phyloP scores from a whole-genome alignment of 1,284 basidiomycete species.

The Sphagnurus paluster region DNA sequence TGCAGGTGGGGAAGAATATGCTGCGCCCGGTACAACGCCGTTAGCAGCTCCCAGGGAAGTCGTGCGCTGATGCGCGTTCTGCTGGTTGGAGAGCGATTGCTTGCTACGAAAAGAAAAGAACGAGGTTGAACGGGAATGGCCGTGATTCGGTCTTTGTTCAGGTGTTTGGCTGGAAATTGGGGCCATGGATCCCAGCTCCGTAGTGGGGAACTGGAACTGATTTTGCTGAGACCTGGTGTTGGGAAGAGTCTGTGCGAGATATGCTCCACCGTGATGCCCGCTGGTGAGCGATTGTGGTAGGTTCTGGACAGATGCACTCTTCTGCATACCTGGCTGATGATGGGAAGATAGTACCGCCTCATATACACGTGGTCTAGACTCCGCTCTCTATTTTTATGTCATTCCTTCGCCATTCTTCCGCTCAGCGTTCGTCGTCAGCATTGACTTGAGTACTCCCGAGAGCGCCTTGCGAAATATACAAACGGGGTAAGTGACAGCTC shows the following conservation, averaged over 20 bases:
- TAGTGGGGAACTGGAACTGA: constrained; percentile 10
- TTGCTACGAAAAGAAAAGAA: constrained; percentile 25
- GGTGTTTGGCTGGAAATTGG: constrained; percentile 12
- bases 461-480: neutral
- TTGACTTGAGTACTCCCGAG: neutral
- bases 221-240: constrained; percentile 4
- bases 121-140: constrained; percentile 22
- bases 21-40: constrained; percentile 2
- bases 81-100: constrained; percentile 7
- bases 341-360: constrained; percentile 17
- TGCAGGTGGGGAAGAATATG: constrained; percentile 7
- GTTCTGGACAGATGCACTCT: constrained; percentile 2
- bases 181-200: constrained; percentile 12
- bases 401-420: neutral
- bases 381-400: too few species aligned
- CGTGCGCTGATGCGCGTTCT: constrained; percentile 12
- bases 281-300: constrained; percentile 13
- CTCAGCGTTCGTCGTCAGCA: neutral
- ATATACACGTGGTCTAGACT: constrained; percentile 13
- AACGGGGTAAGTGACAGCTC: constrained; percentile 2
- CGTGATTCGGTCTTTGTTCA: constrained; percentile 18
- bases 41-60: constrained; percentile 13
- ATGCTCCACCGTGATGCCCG: neutral
- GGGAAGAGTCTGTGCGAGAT: neutral
- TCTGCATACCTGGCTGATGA: constrained; percentile 14